Evolutionary conservation across 2,329 filamentous ascomycete species (phyloP), one percentile per base, ranked within the genome.

Genomic region (Colletotrichum tropicale): DNA sequence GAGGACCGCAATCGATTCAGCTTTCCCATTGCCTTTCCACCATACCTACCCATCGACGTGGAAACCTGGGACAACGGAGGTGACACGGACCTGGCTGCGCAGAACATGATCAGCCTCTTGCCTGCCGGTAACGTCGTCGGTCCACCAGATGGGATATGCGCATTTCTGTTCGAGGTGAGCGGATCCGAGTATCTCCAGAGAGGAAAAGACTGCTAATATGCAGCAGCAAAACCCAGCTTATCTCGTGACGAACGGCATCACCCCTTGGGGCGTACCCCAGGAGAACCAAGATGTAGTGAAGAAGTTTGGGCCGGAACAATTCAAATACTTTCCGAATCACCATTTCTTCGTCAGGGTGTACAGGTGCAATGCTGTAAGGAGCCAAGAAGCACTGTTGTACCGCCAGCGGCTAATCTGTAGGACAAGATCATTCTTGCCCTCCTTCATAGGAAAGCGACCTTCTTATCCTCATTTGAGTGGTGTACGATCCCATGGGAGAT

Each of bases 321-420:
- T 90, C 76, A 84, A 84, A 48, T 81, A 81, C 0, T 92, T 92
- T 69, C 90, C 90, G 3, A 85, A 88, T 13, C 90, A 92, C 74
- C 90, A 92, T 78, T 91, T 90, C 79, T 92, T 91, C 71, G 86
- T 87, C 28, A 86, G 89, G 13, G 85, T 91, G 7, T 91, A 89
- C 77, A 87, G 90, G 28, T 89, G 88, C 16, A 86, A 84, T 64
- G 88, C 87, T 61, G 90, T 91, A 83, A 84, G 89, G 84, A 9
- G 56, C 38, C 34, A 34, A 48, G 18, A 32, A 21, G n/a, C 10
- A 43, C 24, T 24, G 21, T 10, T n/a, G 10, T 18, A 10, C n/a
- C 12, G 26, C 61, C 13, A 12, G 52, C n/a, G 12, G 48, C 69
- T 68, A 69, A 76, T 43, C 16, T 21, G 4, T 15, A 8, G 28